Evolutionary conservation across 345 rosid genomes (phyloP).

Genomic region (Triadica sebifera): DNA sequence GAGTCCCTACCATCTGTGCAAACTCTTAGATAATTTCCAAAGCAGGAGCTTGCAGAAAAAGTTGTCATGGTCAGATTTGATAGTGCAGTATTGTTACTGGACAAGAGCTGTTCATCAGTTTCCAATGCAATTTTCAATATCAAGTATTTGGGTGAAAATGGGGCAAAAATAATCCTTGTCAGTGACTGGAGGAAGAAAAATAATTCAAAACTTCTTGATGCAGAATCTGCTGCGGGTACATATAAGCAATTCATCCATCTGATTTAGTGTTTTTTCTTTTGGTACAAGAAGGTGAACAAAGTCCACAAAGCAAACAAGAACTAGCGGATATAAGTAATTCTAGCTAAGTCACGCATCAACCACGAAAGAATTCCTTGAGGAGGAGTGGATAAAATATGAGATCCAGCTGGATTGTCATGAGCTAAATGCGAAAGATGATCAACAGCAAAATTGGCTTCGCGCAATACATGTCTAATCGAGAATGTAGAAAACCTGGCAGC

Average conservation of each 20-base stretch:
- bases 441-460: too few species aligned
- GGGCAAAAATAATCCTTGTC: slow-evolving; percentile 53
- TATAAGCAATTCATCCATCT: slow-evolving; percentile 1
- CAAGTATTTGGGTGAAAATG: slow-evolving; percentile 43
- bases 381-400: too few species aligned
- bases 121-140: slow-evolving; percentile 45
- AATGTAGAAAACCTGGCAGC: too few species aligned
- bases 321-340: too few species aligned
- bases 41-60: slow-evolving; percentile 49
- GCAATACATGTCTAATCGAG: too few species aligned
- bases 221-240: slow-evolving; percentile 49
- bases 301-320: too few species aligned
- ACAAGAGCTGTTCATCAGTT: slow-evolving; percentile 31
- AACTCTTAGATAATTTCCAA: slow-evolving; percentile 52
- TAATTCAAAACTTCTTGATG: slow-evolving; percentile 30
- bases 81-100: slow-evolving; percentile 40
- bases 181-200: slow-evolving; percentile 47
- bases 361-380: too few species aligned
- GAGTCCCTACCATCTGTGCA: slow-evolving; percentile 52
- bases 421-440: too few species aligned
- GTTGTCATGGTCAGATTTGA: slow-evolving; percentile 75
- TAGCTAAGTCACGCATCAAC: too few species aligned
- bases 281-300: too few species aligned
- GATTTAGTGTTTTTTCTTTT: background rate
- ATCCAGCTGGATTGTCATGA: too few species aligned